Percentiles rank a stretch among this genome's conserved stretches.
Conservation (phyloP, 257 asterid genomes). For the Paraleonurus japonicus region DNA sequence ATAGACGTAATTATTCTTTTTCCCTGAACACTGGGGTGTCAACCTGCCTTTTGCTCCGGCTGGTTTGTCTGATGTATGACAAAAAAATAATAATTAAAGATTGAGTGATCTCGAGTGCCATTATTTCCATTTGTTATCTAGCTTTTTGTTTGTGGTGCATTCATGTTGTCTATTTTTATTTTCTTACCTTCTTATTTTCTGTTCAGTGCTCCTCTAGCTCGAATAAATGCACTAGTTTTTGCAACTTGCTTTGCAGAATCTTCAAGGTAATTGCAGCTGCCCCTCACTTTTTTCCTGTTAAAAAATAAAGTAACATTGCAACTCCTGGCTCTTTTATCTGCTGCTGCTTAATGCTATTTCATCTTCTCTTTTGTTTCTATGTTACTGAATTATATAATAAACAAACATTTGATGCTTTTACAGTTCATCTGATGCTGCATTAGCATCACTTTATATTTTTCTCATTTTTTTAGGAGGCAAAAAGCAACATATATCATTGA, state of each 20-base stretch:
- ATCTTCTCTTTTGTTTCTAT: constrained; percentile 5
- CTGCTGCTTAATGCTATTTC: constrained; percentile 20
- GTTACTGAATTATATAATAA: constrained; percentile 7
- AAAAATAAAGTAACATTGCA: too few relatives aligned
- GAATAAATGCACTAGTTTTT: constrained; percentile 71
- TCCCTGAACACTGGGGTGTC: not conserved
- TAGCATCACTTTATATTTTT: constrained; percentile 37
- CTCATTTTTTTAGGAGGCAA: not conserved
- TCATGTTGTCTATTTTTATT: constrained; percentile 11
- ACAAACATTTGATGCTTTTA: constrained; percentile 21
- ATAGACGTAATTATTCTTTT: not conserved
- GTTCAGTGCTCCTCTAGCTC: constrained; percentile 81
- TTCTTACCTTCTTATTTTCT: constrained; percentile 36
- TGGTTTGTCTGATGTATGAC: not conserved
- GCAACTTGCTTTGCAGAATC: constrained; percentile 83
- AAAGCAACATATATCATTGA: not conserved
- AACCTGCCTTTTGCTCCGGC: not conserved
- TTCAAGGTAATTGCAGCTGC: constrained; percentile 59
- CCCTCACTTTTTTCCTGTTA: too few relatives aligned
- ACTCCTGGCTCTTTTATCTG: constrained; percentile 2
- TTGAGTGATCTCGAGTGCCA: constrained; percentile 3
- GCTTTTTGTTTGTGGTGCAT: constrained; percentile 1
- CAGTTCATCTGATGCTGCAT: constrained; percentile 77
- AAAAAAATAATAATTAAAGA: not conserved
- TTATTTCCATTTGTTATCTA: constrained; percentile 14